A percentile compares a stretch with the other conserved stretches of the same genome.
phyloP scores from a whole-genome alignment of 2,329 filamentous ascomycete genomes.

The Chalaropsis ovoidea region DNA sequence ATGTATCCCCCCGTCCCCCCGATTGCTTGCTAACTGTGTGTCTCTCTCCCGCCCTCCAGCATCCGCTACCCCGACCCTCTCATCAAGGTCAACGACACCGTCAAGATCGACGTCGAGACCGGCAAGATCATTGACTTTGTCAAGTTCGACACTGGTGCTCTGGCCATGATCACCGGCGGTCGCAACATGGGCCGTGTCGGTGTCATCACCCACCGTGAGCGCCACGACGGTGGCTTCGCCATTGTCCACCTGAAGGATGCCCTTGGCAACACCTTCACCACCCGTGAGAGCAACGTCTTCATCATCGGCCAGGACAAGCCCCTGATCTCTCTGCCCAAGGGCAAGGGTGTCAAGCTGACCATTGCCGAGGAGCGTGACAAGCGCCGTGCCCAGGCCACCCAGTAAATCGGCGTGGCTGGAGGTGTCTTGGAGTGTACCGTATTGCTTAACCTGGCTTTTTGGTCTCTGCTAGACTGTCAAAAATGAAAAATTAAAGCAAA shows the following conservation, averaged over 20 bases:
- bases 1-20: conserved; percentile 35
- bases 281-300: conserved; percentile 99
- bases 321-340: conserved; percentile 99
- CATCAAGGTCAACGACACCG: conserved; percentile 99
- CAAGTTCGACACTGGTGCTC: conserved; percentile 96
- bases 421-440: conserved; percentile 10
- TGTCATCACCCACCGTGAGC: conserved; percentile 99
- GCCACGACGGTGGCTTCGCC: conserved; percentile 99
- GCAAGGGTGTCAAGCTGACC: conserved; percentile 99
- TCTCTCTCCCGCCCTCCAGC: conserved; percentile 39
- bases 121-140: conserved; percentile 98
- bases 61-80: conserved; percentile 97
- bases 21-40: conserved; percentile 34
- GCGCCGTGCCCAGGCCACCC: conserved; percentile 58
- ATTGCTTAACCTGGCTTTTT: too few relatives aligned
- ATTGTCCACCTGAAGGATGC: conserved; percentile 99
- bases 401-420: conserved; percentile 36
- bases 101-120: conserved; percentile 95
- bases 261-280: conserved; percentile 99
- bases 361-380: conserved; percentile 99
- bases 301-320: conserved; percentile 98
- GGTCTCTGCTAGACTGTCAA: conserved; percentile 12
- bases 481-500: conserved; percentile 20
- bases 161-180: conserved; percentile 98
- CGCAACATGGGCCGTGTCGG: conserved; percentile 99